These are phyloP conservation scores for Mycogone perniciosa DNA, from an alignment of 2,329 filamentous ascomycete genomes.

Conservation along the genomic window DNA sequence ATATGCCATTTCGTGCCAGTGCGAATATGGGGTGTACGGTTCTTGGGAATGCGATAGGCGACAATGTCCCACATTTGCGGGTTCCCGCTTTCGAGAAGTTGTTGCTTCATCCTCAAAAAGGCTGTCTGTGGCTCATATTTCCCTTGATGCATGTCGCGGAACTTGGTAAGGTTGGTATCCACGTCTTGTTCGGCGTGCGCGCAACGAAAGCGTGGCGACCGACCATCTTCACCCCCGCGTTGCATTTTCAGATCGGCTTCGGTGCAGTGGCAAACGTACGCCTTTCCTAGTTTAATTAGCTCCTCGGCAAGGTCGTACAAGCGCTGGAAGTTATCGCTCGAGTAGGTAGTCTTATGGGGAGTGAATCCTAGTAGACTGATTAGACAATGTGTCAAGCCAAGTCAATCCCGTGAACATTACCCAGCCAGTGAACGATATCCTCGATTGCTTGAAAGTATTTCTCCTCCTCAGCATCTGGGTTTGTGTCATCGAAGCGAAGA, in stretches of 20 bases:
- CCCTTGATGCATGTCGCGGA: constrained; percentile 84
- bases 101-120: constrained; percentile 88
- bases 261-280: constrained; percentile 84
- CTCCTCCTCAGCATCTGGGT: constrained; percentile 88
- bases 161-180: constrained; percentile 74
- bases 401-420: constrained; percentile 12
- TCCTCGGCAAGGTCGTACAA: constrained; percentile 87
- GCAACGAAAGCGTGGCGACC: constrained; percentile 70
- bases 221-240: constrained; percentile 67
- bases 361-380: constrained; percentile 48
- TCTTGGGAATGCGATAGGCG: constrained; percentile 77
- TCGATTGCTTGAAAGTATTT: constrained; percentile 83
- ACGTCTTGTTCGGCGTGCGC: constrained; percentile 67
- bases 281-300: constrained; percentile 62
- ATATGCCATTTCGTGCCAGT: constrained; percentile 84
- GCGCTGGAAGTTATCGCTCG: constrained; percentile 82
- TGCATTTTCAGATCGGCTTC: constrained; percentile 80
- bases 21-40: constrained; percentile 64
- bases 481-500: constrained; percentile 80
- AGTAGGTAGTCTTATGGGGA: constrained; percentile 74
- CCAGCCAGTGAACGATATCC: constrained; percentile 52
- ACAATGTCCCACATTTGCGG: constrained; percentile 96
- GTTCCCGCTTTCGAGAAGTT: constrained; percentile 69
- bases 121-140: constrained; percentile 82
- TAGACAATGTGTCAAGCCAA: background rate